Evolutionary conservation across 805 yeast genomes (phyloP).

Genomic region (Candida rishiriensis): DNA sequence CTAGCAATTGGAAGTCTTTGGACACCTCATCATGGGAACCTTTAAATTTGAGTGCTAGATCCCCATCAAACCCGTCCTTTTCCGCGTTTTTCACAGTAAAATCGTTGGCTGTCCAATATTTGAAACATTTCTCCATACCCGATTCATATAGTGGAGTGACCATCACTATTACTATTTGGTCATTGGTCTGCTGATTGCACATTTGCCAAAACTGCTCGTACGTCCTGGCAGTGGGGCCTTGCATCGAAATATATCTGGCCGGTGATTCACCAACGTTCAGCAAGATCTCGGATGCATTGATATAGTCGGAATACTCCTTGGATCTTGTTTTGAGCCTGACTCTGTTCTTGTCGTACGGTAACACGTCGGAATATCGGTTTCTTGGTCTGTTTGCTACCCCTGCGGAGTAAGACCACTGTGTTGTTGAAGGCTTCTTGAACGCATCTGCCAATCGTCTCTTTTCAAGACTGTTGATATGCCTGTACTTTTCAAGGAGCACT

Average conservation of each 20-base stretch:
- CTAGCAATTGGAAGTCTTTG: conserved; percentile 7
- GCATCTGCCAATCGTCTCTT: conserved; percentile 17
- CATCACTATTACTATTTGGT: conserved; percentile 55
- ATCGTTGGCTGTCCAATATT: conserved; percentile 33
- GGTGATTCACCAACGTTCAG: conserved; percentile 11
- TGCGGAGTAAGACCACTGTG: conserved; percentile 15
- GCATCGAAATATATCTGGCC: conserved; percentile 58
- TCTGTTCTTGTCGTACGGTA: conserved; percentile 62
- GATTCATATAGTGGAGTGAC: conserved; percentile 58
- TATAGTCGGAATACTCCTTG: conserved; percentile 28
- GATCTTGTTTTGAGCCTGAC: conserved; percentile 35
- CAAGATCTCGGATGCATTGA: conserved; percentile 33
- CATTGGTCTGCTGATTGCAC: conserved; percentile 23
- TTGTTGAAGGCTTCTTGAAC: conserved; percentile 8
- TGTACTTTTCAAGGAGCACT: conserved; percentile 17
- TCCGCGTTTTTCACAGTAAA: conserved; percentile 4
- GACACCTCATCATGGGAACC: not conserved
- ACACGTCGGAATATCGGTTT: conserved; percentile 59
- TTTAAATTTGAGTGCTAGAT: conserved; percentile 7
- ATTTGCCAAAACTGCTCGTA: conserved; percentile 44
- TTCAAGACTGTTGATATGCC: conserved; percentile 10
- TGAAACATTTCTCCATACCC: conserved; percentile 36
- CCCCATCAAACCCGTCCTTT: conserved; percentile 4
- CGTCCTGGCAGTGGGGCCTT: conserved; percentile 51
- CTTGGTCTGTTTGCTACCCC: conserved; percentile 24